Conservation (phyloP, 1,139 yeast genomes). For the Yamadazyma mexicana region DNA sequence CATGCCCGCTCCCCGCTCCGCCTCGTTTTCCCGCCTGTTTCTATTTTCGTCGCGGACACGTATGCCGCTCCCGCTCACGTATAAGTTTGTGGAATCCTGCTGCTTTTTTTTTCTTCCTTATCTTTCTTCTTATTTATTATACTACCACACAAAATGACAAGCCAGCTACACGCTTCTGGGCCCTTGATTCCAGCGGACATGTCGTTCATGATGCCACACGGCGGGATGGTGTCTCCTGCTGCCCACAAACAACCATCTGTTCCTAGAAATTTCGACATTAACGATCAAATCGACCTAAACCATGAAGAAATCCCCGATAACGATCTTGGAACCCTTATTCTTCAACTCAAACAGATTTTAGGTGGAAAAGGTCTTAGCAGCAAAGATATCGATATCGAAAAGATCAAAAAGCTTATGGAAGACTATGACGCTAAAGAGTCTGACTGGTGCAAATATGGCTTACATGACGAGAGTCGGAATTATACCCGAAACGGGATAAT, state of each 20-base stretch:
- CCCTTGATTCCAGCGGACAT: neutral
- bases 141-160: neutral
- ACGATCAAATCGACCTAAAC: neutral
- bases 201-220: neutral
- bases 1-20: constrained; percentile 1
- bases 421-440: constrained; percentile 45
- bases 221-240: neutral
- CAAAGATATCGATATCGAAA: constrained; percentile 56
- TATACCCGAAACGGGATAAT: constrained; percentile 67
- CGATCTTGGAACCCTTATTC: constrained; percentile 28
- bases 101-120: neutral
- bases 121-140: too few species aligned
- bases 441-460: constrained; percentile 65
- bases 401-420: constrained; percentile 48
- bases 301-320: constrained; percentile 15
- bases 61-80: neutral
- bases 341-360: constrained; percentile 29
- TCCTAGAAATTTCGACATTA: neutral
- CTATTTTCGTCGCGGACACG: neutral
- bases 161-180: neutral
- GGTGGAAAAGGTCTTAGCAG: constrained; percentile 41
- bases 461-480: constrained; percentile 49
- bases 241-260: neutral
- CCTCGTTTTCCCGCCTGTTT: neutral
- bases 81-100: constrained; percentile 1